Evolutionary conservation across 148 eudicot genomes (phyloP).

Genomic region (Silene conica): DNA sequence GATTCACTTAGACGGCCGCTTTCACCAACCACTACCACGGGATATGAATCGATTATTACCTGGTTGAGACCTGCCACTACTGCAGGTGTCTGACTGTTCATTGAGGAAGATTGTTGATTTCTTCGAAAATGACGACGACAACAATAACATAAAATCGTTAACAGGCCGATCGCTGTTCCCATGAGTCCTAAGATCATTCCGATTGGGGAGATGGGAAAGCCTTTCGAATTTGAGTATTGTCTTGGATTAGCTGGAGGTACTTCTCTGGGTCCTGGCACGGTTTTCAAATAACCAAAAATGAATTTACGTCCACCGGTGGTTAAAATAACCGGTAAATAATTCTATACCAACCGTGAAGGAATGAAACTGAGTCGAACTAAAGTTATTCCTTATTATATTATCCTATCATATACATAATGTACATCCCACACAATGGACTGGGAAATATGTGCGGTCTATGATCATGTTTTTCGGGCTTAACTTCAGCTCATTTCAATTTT

Average conservation of each 20-base stretch:
- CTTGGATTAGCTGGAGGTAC: background rate
- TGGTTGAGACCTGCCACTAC: slow-evolving; percentile 32
- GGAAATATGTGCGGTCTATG: no score
- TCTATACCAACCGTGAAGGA: background rate
- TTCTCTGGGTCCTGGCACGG: background rate
- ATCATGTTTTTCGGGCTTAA: no score
- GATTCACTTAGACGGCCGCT: slow-evolving; percentile 33
- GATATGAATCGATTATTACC: slow-evolving; percentile 43
- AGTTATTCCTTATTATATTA: no score
- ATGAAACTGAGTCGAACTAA: background rate
- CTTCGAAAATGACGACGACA: background rate
- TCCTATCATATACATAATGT: no score
- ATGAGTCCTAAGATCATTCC: background rate
- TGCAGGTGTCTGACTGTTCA: background rate
- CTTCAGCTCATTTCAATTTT: no score
- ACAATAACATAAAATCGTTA: background rate
- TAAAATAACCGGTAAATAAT: background rate
- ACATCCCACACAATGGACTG: no score
- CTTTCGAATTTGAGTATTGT: no score
- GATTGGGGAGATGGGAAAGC: background rate
- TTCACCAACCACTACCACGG: slow-evolving; percentile 41
- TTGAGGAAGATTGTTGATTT: background rate
- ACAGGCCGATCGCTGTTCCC: background rate
- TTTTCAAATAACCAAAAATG: no score
- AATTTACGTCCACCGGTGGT: no score